These are phyloP conservation scores for Panus rudis DNA, from an alignment of 768 basidiomycete species.

Conservation along the genomic window DNA sequence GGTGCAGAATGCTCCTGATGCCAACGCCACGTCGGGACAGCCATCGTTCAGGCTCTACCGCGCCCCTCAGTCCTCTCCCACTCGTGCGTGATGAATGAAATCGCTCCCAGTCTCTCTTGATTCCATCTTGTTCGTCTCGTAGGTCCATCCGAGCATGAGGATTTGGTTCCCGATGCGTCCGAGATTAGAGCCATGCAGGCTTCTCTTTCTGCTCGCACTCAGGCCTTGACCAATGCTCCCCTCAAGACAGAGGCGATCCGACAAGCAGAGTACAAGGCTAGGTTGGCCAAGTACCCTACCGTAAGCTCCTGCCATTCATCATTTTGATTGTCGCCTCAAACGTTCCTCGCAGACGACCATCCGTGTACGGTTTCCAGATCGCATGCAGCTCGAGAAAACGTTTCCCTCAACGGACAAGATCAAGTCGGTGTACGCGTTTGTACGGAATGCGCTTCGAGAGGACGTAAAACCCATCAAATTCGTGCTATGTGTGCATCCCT, in stretches of 20 bases:
- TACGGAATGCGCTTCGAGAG: slow-evolving; percentile 60
- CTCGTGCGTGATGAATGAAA: no score
- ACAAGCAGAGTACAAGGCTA: slow-evolving; percentile 54
- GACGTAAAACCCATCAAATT: slow-evolving; percentile 78
- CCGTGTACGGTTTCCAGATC: slow-evolving; percentile 74
- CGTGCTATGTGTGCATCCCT: slow-evolving; percentile 59
- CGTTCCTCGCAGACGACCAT: slow-evolving; percentile 57
- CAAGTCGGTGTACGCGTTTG: slow-evolving; percentile 78
- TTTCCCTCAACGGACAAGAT: slow-evolving; percentile 81
- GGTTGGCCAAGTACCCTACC: slow-evolving; percentile 64
- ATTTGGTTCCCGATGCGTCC: slow-evolving; percentile 36
- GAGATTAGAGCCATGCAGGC: slow-evolving; percentile 68
- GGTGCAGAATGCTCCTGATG: not conserved
- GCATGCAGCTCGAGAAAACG: slow-evolving; percentile 69
- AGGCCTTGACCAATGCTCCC: slow-evolving; percentile 62
- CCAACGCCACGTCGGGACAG: not conserved
- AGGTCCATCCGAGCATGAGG: not conserved
- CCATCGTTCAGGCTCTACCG: slow-evolving; percentile 18
- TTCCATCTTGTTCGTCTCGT: not conserved
- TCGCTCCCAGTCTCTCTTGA: slow-evolving; percentile 5
- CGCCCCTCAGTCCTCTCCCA: slow-evolving; percentile 12
- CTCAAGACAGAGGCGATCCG: slow-evolving; percentile 57
- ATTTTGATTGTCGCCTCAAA: not conserved
- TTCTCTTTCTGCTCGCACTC: slow-evolving; percentile 51
- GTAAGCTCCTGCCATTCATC: slow-evolving; percentile 32